A percentile compares a stretch with the other conserved stretches of the same genome.
phyloP scores from a whole-genome alignment of 352 stramenopile species.

The Phytophthora rubi region DNA sequence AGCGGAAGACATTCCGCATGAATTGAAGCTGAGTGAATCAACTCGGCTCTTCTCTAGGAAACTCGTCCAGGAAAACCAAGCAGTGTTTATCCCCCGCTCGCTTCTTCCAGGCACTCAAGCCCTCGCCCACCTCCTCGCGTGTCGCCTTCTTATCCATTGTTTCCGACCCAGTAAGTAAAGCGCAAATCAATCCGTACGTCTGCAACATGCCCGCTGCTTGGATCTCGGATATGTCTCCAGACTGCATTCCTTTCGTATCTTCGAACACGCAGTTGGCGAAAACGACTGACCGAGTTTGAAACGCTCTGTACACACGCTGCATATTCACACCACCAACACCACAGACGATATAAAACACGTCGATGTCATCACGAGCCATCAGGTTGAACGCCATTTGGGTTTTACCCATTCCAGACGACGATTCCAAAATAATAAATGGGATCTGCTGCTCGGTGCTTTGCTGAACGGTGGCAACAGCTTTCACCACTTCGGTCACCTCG shows the following conservation, averaged over 20 bases:
- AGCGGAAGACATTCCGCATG: conserved; percentile 16
- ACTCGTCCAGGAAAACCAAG: conserved; percentile 11
- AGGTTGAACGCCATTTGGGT: conserved; percentile 19
- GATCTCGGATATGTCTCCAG: conserved; percentile 1
- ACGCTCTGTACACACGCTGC: not conserved
- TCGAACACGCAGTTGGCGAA: not conserved
- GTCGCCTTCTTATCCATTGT: not conserved
- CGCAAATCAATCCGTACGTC: conserved; percentile 15
- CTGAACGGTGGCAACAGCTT: not conserved
- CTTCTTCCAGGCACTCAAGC: not conserved
- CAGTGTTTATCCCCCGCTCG: not conserved
- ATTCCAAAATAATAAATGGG: conserved; percentile 13
- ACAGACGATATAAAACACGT: conserved; percentile 14
- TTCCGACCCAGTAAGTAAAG: not conserved
- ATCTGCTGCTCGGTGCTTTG: not conserved
- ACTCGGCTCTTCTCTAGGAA: not conserved
- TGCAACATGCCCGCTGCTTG: not conserved
- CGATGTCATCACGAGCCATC: conserved; percentile 9
- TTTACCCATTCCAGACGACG: conserved; percentile 15
- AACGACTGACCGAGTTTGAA: not conserved
- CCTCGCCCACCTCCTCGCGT: not conserved
- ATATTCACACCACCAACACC: not conserved
- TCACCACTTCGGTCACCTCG: not conserved
- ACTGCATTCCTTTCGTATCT: not conserved
- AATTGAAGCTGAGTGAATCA: not conserved